A percentile compares a stretch with the other conserved stretches of the same genome.
phyloP scores from a whole-genome alignment of 225 moss, liverwort and hornwort genomes.

The Neckera pumila region DNA sequence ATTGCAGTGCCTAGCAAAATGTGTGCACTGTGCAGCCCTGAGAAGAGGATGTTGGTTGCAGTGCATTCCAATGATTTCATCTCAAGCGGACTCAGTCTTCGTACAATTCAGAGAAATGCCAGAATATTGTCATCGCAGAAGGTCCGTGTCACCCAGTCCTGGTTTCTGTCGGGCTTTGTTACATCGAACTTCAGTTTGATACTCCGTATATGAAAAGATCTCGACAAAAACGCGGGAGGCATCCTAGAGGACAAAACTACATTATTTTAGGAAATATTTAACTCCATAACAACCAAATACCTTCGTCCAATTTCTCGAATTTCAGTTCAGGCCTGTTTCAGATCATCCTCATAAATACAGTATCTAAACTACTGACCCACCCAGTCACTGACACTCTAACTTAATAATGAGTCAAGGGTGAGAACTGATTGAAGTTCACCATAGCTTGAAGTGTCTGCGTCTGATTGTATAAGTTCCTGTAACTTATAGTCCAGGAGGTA shows the following conservation, averaged over 20 bases:
- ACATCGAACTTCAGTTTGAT: background rate
- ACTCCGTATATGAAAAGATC: background rate
- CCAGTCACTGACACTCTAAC: background rate
- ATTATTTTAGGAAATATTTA: no score
- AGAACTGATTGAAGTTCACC: background rate
- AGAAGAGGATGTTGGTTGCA: constrained; percentile 1
- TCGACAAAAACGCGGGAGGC: no score
- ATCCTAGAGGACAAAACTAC: background rate
- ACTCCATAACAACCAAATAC: background rate
- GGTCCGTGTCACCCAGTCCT: background rate
- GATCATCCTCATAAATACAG: no score
- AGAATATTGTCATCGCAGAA: background rate
- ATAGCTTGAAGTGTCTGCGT: background rate
- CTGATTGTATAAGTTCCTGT: background rate
- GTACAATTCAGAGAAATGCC: background rate
- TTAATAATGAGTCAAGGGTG: background rate
- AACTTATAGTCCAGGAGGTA: background rate
- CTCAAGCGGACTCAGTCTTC: background rate
- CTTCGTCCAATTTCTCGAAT: background rate
- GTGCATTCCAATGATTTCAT: constrained; percentile 22
- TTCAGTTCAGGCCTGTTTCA: background rate
- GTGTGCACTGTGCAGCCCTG: background rate
- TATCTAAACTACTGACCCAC: background rate
- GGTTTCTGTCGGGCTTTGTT: background rate
- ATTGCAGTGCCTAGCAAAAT: background rate